Evolutionary conservation across 2,329 filamentous ascomycete genomes (phyloP).

Genomic region (Aspergillus sp.): DNA sequence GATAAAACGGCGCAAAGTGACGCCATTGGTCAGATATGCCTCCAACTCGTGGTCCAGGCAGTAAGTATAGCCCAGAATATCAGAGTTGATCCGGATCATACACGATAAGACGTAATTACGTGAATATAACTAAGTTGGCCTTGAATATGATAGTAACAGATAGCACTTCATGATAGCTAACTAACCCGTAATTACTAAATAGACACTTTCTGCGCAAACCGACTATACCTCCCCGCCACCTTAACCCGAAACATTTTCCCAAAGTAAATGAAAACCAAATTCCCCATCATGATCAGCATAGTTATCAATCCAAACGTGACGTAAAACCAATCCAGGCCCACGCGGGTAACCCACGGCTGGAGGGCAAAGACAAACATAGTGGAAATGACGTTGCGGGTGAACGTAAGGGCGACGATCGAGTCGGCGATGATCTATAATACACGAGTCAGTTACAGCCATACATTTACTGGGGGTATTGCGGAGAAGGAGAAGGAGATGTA

Average conservation of each 20-base stretch:
- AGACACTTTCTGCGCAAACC: not conserved
- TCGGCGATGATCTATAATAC: conserved; percentile 46
- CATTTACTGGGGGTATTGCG: not conserved
- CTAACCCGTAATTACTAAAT: too few species aligned
- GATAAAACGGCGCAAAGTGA: too few species aligned
- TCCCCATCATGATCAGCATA: not conserved
- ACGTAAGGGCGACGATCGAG: conserved; percentile 46
- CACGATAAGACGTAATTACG: too few species aligned
- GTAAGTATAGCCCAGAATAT: too few species aligned
- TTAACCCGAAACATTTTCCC: not conserved
- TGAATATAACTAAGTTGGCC: too few species aligned
- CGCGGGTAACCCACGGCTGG: not conserved
- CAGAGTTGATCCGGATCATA: too few species aligned
- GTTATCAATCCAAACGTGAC: not conserved
- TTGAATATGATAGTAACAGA: too few species aligned
- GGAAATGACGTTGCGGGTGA: conserved; percentile 47
- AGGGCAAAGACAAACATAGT: conserved; percentile 50
- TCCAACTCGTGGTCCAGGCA: too few species aligned
- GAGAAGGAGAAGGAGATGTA: not conserved
- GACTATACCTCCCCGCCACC: not conserved
- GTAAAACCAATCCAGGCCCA: not conserved
- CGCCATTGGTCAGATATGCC: too few species aligned
- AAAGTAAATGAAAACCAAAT: not conserved
- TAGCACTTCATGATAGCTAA: too few species aligned
- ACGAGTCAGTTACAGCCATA: not conserved